A percentile compares a stretch with the other conserved stretches of the same genome.
phyloP scores from a whole-genome alignment of 192 early-diverging fungal genomes.

The Thoreauomyces humboldtii region DNA sequence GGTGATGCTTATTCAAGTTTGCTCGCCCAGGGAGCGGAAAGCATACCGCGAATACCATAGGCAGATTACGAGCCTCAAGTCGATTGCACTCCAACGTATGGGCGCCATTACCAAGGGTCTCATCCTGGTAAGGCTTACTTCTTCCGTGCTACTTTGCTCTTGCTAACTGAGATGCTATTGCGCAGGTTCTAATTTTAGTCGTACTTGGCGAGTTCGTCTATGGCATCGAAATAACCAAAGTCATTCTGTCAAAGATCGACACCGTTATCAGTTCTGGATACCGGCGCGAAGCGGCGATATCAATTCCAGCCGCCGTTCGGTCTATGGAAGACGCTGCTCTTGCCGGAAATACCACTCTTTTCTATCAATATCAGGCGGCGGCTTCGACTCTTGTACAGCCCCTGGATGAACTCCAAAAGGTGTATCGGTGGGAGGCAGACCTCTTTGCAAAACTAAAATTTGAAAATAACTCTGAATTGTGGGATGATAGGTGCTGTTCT shows the following conservation, averaged over 20 bases:
- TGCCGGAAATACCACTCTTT: background rate
- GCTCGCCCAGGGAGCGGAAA: conserved; percentile 10
- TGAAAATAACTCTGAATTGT: no score
- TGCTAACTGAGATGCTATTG: background rate
- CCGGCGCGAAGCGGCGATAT: conserved; percentile 11
- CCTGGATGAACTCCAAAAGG: conserved; percentile 8
- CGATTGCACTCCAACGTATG: conserved; percentile 3
- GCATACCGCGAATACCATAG: conserved; percentile 17
- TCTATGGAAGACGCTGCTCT: conserved; percentile 7
- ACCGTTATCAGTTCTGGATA: conserved; percentile 1
- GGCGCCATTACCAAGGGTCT: conserved; percentile 14
- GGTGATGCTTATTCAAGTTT: no score
- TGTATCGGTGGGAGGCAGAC: no score
- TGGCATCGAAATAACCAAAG: background rate
- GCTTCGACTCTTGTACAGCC: background rate
- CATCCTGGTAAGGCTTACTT: background rate
- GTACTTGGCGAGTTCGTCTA: conserved; percentile 15
- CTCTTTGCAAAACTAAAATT: no score
- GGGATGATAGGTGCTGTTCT: conserved; percentile 8
- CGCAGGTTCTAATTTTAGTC: background rate
- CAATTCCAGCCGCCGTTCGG: background rate
- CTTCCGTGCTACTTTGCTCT: background rate
- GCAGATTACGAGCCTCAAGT: conserved; percentile 6
- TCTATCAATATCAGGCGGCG: background rate
- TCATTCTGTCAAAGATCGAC: conserved; percentile 4